phyloP scores from a whole-genome alignment of 179 eudicot species.

The Spergularia azorica region DNA sequence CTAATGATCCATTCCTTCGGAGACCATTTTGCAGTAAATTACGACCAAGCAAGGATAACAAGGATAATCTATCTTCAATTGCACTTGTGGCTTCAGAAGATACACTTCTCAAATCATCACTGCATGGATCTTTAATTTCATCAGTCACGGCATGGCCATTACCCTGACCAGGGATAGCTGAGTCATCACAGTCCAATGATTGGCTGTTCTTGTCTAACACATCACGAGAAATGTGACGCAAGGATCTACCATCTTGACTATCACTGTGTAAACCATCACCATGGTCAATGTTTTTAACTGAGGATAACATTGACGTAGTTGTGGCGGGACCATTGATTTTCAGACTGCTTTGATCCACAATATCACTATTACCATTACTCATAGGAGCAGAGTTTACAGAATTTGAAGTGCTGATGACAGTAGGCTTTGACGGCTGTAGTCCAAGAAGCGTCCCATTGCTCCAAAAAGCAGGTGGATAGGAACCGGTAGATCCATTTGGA shows the following conservation, averaged over 20 bases:
- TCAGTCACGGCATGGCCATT: constrained; percentile 23
- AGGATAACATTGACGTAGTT: constrained; percentile 24
- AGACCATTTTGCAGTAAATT: constrained; percentile 59
- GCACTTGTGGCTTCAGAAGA: constrained; percentile 32
- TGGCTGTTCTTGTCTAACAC: constrained; percentile 21
- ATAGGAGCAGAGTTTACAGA: constrained; percentile 28
- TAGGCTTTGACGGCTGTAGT: constrained; percentile 89
- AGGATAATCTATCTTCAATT: constrained; percentile 44
- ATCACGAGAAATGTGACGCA: constrained; percentile 37
- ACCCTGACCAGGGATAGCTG: constrained; percentile 3
- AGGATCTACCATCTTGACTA: constrained; percentile 32
- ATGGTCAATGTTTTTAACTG: constrained; percentile 26
- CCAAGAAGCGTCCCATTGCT: constrained; percentile 83
- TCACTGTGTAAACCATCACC: constrained; percentile 19
- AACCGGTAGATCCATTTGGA: constrained; percentile 38
- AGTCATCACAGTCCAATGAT: constrained; percentile 28
- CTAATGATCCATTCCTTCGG: constrained; percentile 44
- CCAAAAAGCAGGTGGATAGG: constrained; percentile 58
- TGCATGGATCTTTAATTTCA: constrained; percentile 25
- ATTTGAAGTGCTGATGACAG: constrained; percentile 47
- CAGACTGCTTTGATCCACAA: constrained; percentile 27
- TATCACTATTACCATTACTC: constrained; percentile 22
- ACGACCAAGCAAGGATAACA: constrained; percentile 54
- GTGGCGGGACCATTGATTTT: constrained; percentile 24
- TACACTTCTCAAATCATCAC: constrained; percentile 30